Evolutionary conservation across 2,329 filamentous ascomycete species (phyloP).

Genomic region (Mycogone perniciosa): DNA sequence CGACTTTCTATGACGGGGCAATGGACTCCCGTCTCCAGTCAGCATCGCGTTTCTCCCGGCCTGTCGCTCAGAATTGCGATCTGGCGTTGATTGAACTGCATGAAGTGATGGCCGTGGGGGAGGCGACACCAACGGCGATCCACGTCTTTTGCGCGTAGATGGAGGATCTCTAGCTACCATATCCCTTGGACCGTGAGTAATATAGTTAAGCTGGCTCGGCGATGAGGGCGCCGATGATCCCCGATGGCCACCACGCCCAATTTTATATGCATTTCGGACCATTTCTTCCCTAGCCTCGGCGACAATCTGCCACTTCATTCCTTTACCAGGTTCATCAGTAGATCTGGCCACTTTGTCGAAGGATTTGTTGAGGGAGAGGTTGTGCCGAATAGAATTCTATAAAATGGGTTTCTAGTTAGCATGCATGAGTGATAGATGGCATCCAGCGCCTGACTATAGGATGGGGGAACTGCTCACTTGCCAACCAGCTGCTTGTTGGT

Average conservation of each 20-base stretch:
- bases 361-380: conserved; percentile 87
- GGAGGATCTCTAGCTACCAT: conserved; percentile 45
- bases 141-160: conserved; percentile 52
- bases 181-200: conserved; percentile 52
- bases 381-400: conserved; percentile 93
- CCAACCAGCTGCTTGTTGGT: conserved; percentile 74
- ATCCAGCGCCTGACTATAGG: not conserved
- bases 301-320: conserved; percentile 98
- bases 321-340: conserved; percentile 93
- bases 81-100: conserved; percentile 52
- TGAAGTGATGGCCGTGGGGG: conserved; percentile 44
- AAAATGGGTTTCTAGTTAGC: not conserved
- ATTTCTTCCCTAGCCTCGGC: conserved; percentile 82
- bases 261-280: conserved; percentile 61
- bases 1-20: conserved; percentile 51
- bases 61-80: conserved; percentile 40
- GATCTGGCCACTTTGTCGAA: conserved; percentile 90
- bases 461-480: conserved; percentile 53
- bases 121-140: conserved; percentile 50
- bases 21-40: conserved; percentile 54
- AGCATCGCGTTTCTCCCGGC: conserved; percentile 31
- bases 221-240: conserved; percentile 68
- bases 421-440: not conserved
- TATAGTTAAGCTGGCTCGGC: conserved; percentile 53
- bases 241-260: conserved; percentile 57